Evolutionary conservation across 2,329 filamentous ascomycete species (phyloP).

Genomic region (Fusarium staphyleae): DNA sequence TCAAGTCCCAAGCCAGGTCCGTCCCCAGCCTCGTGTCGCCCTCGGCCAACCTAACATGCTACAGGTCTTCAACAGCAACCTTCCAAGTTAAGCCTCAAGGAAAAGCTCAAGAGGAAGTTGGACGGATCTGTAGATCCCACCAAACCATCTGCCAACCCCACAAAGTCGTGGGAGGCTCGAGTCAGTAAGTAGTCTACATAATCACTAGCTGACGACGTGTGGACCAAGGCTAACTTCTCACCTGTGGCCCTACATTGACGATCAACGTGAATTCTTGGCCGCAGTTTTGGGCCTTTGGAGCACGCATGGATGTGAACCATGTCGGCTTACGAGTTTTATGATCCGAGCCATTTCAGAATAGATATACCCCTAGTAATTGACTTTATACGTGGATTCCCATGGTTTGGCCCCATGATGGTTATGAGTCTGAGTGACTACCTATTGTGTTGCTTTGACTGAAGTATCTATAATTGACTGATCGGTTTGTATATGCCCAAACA

Average conservation of each 20-base stretch:
- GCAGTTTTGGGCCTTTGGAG: not conserved
- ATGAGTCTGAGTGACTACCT: too few relatives aligned
- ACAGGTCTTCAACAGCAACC: constrained; percentile 6
- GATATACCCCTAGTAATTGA: constrained; percentile 22
- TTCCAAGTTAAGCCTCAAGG: constrained; percentile 31
- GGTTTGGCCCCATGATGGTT: too few relatives aligned
- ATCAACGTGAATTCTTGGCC: constrained; percentile 5
- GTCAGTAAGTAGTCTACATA: constrained; percentile 26
- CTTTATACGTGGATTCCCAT: not conserved
- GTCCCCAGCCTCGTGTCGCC: not conserved
- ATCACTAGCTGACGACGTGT: not conserved
- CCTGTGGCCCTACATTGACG: constrained; percentile 33
- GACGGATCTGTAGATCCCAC: constrained; percentile 31
- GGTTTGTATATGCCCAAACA: too few relatives aligned
- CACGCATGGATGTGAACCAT: constrained; percentile 12
- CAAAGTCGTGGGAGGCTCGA: constrained; percentile 40
- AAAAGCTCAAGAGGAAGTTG: constrained; percentile 37
- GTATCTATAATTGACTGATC: too few relatives aligned
- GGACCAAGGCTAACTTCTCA: constrained; percentile 3
- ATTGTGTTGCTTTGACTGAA: too few relatives aligned
- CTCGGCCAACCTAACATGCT: constrained; percentile 4
- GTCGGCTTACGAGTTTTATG: constrained; percentile 10
- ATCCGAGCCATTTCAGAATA: constrained; percentile 10
- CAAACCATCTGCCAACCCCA: constrained; percentile 31
- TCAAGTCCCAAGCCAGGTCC: constrained; percentile 30